Conservation (phyloP, 805 yeast genomes). For the Jamesozyma hellenica region DNA sequence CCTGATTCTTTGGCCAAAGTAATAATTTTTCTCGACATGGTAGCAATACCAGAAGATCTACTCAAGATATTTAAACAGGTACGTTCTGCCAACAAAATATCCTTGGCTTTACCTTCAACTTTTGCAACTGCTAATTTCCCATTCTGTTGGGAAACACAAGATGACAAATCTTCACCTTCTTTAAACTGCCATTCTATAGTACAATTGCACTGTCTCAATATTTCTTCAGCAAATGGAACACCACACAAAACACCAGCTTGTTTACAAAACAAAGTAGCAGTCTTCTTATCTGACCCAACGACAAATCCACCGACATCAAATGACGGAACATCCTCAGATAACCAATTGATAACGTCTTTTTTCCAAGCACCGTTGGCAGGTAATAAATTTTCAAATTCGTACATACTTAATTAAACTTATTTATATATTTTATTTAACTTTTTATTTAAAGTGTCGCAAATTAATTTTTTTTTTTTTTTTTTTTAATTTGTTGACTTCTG, state of each 20-base stretch:
- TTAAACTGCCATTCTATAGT: conserved; percentile 58
- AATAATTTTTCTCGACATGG: conserved; percentile 51
- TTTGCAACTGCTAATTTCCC: conserved; percentile 66
- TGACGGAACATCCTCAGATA: conserved; percentile 83
- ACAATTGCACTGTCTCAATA: conserved; percentile 65
- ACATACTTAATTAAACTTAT: conserved; percentile 12
- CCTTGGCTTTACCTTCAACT: conserved; percentile 71
- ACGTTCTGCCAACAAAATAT: conserved; percentile 75
- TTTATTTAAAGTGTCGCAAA: no score
- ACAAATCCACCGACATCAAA: conserved; percentile 93
- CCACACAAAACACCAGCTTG: conserved; percentile 74
- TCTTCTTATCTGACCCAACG: conserved; percentile 65
- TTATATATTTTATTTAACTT: no score
- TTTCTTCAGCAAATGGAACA: conserved; percentile 81
- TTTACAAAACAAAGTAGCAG: conserved; percentile 75
- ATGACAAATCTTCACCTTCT: conserved; percentile 56
- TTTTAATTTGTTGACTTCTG: background rate
- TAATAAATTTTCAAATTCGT: conserved; percentile 42
- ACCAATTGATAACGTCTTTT: conserved; percentile 60
- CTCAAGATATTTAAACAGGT: conserved; percentile 74
- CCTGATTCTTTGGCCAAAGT: conserved; percentile 56
- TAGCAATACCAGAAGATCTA: conserved; percentile 81
- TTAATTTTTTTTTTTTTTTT: no score
- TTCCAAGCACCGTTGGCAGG: conserved; percentile 80
- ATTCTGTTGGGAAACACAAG: conserved; percentile 24